These are phyloP conservation scores for Adansonia grandidieri DNA, from an alignment of 441 rosid species.

Conservation along the genomic window DNA sequence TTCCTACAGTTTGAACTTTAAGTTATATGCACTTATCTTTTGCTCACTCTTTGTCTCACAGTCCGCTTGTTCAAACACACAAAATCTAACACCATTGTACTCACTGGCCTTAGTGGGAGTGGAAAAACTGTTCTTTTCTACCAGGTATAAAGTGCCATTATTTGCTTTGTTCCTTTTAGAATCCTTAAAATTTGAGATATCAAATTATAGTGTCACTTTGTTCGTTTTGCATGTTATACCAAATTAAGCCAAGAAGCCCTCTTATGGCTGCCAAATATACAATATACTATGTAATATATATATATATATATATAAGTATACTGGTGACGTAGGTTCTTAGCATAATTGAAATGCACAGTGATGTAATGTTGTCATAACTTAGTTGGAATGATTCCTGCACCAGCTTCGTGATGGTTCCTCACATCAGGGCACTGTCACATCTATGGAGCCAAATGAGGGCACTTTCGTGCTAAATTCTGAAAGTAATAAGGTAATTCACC, in stretches of 20 bases:
- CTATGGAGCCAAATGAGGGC: constrained; percentile 91
- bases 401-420: constrained; percentile 90
- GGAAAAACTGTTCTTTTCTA: constrained; percentile 83
- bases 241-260: not conserved
- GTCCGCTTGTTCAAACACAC: constrained; percentile 60
- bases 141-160: constrained; percentile 52
- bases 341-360: not conserved
- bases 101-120: constrained; percentile 75
- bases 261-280: not conserved
- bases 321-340: not conserved
- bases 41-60: constrained; percentile 34
- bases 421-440: constrained; percentile 81
- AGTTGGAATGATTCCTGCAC: constrained; percentile 28
- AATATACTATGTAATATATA: not conserved
- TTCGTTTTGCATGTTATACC: not conserved
- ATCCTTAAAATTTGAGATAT: not conserved
- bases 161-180: constrained; percentile 13
- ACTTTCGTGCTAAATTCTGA: constrained; percentile 73
- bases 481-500: constrained; percentile 52
- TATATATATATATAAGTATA: not conserved
- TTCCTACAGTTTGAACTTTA: constrained; percentile 10
- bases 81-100: constrained; percentile 72
- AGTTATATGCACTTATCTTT: constrained; percentile 4
- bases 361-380: constrained; percentile 26
- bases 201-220: not conserved